A percentile compares a stretch with the other conserved stretches of the same genome.
Evolutionary conservation across 495 filamentous ascomycete genomes (phyloP).

Genomic region (Corynascus novoguineensis): DNA sequence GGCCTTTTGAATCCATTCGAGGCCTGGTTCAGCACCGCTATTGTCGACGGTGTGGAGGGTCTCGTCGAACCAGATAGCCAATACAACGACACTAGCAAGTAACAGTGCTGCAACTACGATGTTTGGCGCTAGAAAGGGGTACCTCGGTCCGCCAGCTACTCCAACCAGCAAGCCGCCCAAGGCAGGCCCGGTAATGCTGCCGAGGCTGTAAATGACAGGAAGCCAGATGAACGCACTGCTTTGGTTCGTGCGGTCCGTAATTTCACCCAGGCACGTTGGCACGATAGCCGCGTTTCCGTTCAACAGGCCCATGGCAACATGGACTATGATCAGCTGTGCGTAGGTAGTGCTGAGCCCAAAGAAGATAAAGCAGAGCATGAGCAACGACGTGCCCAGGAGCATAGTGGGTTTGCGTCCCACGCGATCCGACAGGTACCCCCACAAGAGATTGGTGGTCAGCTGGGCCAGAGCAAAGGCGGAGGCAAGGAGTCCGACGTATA

Average conservation of each 20-base stretch:
- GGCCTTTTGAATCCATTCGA: neutral
- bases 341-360: constrained; percentile 86
- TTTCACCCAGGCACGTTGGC: constrained; percentile 87
- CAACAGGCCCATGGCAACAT: constrained; percentile 82
- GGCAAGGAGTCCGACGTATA: constrained; percentile 87
- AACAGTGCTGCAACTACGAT: constrained; percentile 66
- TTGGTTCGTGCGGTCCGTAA: constrained; percentile 93
- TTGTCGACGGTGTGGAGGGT: constrained; percentile 45
- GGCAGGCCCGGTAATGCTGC: constrained; percentile 86
- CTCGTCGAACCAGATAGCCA: constrained; percentile 77
- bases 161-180: constrained; percentile 79
- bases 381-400: constrained; percentile 74
- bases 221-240: constrained; percentile 86
- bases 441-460: constrained; percentile 84
- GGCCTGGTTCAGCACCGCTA: neutral
- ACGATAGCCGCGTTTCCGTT: constrained; percentile 87
- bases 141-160: constrained; percentile 44
- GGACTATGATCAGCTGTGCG: constrained; percentile 76
- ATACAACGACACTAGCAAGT: constrained; percentile 63
- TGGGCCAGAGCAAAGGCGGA: constrained; percentile 90
- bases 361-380: constrained; percentile 71
- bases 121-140: constrained; percentile 85
- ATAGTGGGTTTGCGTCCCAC: constrained; percentile 93
- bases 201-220: constrained; percentile 87
- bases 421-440: constrained; percentile 86